Conservation (phyloP, 2,329 filamentous ascomycete species). For the Hymenoscyphus scutula region DNA sequence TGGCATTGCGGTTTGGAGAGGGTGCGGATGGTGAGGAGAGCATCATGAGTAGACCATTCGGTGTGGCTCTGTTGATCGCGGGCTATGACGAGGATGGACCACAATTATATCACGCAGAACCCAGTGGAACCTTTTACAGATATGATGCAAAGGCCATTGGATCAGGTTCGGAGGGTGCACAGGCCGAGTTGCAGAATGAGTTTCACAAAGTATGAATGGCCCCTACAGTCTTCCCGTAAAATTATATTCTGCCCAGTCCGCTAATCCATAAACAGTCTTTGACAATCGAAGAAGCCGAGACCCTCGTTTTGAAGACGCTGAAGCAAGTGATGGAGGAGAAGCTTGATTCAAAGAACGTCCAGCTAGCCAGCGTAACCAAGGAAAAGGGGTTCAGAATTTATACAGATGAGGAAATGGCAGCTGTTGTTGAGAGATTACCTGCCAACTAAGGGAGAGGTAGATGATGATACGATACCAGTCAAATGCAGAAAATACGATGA, state of each 20-base stretch:
- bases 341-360: conserved; percentile 96
- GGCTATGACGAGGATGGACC: conserved; percentile 97
- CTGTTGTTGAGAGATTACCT: conserved; percentile 80
- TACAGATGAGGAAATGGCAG: conserved; percentile 94
- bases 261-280: conserved; percentile 61
- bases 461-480: conserved; percentile 7
- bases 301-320: conserved; percentile 91
- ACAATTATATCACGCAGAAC: conserved; percentile 95
- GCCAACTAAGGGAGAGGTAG: conserved; percentile 48
- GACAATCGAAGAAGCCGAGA: conserved; percentile 89
- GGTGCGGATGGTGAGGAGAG: conserved; percentile 97
- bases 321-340: conserved; percentile 99
- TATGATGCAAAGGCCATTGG: conserved; percentile 99
- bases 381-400: conserved; percentile 99
- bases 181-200: conserved; percentile 97
- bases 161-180: conserved; percentile 93
- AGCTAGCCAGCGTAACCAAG: conserved; percentile 95
- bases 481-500: conserved; percentile 11
- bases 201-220: conserved; percentile 72
- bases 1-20: conserved; percentile 94
- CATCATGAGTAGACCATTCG: conserved; percentile 97
- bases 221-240: background rate
- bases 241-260: background rate
- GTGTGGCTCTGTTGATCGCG: conserved; percentile 92
- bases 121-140: conserved; percentile 96